phyloP scores from a whole-genome alignment of 2,329 filamentous ascomycete species.

The Xylariaceae sp. region DNA sequence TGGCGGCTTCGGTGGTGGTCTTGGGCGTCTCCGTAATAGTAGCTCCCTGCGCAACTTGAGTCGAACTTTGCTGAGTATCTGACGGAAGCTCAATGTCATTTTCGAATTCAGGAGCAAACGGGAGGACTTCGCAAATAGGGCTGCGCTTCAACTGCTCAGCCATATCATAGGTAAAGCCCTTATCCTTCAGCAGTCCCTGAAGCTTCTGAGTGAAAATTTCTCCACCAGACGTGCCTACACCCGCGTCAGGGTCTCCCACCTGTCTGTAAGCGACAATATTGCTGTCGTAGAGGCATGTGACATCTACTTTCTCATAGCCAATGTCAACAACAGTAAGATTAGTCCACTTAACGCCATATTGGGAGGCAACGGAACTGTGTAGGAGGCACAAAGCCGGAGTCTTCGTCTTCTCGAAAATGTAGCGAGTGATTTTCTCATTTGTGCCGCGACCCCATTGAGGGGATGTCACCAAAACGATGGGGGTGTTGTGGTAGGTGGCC shows the following conservation, averaged over 20 bases:
- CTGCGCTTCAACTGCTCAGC: conserved; percentile 66
- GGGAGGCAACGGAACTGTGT: conserved; percentile 79
- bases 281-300: conserved; percentile 85
- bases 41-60: conserved; percentile 25
- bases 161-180: conserved; percentile 60
- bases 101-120: conserved; percentile 44
- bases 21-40: conserved; percentile 34
- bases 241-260: conserved; percentile 48
- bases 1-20: conserved; percentile 29
- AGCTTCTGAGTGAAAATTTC: conserved; percentile 78
- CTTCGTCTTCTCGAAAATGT: conserved; percentile 96
- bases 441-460: conserved; percentile 87
- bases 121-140: conserved; percentile 60
- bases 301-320: conserved; percentile 84
- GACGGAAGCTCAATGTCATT: conserved; percentile 46
- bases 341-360: conserved; percentile 71
- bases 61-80: conserved; percentile 35
- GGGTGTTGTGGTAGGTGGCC: conserved; percentile 91
- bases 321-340: conserved; percentile 87
- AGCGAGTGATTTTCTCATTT: conserved; percentile 81
- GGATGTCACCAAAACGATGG: conserved; percentile 83
- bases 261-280: conserved; percentile 62
- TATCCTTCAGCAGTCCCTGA: conserved; percentile 56
- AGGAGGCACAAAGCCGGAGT: conserved; percentile 87
- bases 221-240: conserved; percentile 63